Evolutionary conservation across 352 stramenopile genomes (phyloP).

Genomic region (Elongisporangium senticosum): DNA sequence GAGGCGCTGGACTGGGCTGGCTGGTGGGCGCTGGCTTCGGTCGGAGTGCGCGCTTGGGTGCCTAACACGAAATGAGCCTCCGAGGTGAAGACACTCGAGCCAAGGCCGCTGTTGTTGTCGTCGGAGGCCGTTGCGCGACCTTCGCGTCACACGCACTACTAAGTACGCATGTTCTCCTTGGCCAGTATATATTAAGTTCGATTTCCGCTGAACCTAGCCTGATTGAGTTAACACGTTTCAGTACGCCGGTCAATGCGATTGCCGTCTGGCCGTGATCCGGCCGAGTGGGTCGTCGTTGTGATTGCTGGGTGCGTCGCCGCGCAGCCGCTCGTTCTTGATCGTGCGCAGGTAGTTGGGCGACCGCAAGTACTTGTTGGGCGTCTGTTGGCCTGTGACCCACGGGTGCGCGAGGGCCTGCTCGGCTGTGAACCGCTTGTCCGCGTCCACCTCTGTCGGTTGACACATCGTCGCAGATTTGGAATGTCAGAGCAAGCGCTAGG

Average conservation of each 20-base stretch:
- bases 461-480: conserved; percentile 1
- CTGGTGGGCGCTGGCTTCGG: background rate
- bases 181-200: background rate
- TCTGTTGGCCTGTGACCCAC: conserved; percentile 83
- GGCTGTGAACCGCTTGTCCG: conserved; percentile 69
- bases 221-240: background rate
- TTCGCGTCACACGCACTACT: background rate
- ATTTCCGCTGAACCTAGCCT: background rate
- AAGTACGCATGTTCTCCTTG: background rate
- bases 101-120: background rate
- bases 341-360: conserved; percentile 82
- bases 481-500: conserved; percentile 2
- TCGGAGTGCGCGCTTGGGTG: background rate
- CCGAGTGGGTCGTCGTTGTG: conserved; percentile 8
- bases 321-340: conserved; percentile 69
- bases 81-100: background rate
- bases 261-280: conserved; percentile 47
- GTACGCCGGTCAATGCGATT: conserved; percentile 44
- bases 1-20: background rate
- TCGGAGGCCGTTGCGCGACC: background rate
- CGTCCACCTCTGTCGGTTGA: conserved; percentile 59
- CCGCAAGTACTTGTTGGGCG: conserved; percentile 83
- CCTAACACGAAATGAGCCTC: background rate
- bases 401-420: conserved; percentile 79
- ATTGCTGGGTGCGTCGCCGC: conserved; percentile 13